phyloP scores from a whole-genome alignment of 2,329 filamentous ascomycete genomes.

The Paramyrothecium sp. region DNA sequence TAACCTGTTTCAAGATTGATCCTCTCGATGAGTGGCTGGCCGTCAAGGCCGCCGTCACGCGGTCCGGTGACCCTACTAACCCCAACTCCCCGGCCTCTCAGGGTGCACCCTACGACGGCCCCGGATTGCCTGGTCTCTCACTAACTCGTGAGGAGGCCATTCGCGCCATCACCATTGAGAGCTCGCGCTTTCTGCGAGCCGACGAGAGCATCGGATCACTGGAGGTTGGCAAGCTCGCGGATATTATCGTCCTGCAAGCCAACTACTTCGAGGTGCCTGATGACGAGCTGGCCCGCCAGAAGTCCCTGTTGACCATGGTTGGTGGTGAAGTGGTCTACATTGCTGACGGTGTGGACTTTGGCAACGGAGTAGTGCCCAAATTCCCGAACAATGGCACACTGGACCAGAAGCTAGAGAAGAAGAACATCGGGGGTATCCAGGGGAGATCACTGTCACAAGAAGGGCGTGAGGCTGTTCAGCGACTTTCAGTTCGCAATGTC shows the following conservation, averaged over 20 bases:
- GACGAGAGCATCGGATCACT: slow-evolving; percentile 21
- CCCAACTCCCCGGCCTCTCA: slow-evolving; percentile 20
- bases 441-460: slow-evolving; percentile 2
- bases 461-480: background rate
- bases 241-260: slow-evolving; percentile 19
- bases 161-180: slow-evolving; percentile 19
- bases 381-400: slow-evolving; percentile 16
- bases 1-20: slow-evolving; percentile 16
- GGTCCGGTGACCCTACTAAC: slow-evolving; percentile 20
- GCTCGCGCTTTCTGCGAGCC: slow-evolving; percentile 19
- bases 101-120: slow-evolving; percentile 14
- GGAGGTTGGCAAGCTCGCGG: slow-evolving; percentile 21
- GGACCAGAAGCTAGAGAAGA: slow-evolving; percentile 1
- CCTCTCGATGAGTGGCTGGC: slow-evolving; percentile 24
- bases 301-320: slow-evolving; percentile 21
- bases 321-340: slow-evolving; percentile 23
- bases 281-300: slow-evolving; percentile 19
- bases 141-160: slow-evolving; percentile 18
- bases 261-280: slow-evolving; percentile 22
- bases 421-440: slow-evolving; percentile 4
- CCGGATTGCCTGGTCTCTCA: slow-evolving; percentile 14
- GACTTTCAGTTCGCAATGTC: background rate
- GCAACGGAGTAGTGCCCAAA: slow-evolving; percentile 15
- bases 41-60: slow-evolving; percentile 22
- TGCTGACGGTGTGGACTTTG: slow-evolving; percentile 18